A percentile compares a stretch with the other conserved stretches of the same genome.
Conservation (phyloP, 139 green algal species). For the Pseudopediastrum boryanum region DNA sequence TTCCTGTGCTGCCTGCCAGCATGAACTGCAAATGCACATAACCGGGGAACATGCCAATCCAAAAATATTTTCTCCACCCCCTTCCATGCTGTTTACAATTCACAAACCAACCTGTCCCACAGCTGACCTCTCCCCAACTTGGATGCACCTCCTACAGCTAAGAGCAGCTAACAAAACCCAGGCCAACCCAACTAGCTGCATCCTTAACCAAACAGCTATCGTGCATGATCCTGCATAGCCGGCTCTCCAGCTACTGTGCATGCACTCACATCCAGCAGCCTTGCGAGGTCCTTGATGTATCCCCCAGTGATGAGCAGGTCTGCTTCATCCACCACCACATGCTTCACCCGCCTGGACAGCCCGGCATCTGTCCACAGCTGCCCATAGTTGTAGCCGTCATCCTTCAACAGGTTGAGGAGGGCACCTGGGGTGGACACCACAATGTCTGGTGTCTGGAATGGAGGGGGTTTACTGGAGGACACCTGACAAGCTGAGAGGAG, state of each 20-base stretch:
- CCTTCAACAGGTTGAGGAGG: slow-evolving; percentile 58
- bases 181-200: neutral
- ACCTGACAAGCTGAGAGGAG: slow-evolving; percentile 29
- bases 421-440: slow-evolving; percentile 78
- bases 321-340: slow-evolving; percentile 94
- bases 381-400: slow-evolving; percentile 53
- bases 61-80: too few relatives aligned
- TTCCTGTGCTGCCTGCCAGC: too few relatives aligned
- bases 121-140: too few relatives aligned
- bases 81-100: too few relatives aligned
- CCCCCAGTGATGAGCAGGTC: slow-evolving; percentile 88
- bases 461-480: slow-evolving; percentile 55
- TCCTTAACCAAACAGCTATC: neutral
- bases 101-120: too few relatives aligned
- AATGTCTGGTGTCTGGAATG: slow-evolving; percentile 66
- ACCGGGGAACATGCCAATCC: too few relatives aligned
- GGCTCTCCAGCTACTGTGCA: neutral
- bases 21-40: too few relatives aligned
- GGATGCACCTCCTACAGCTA: too few relatives aligned
- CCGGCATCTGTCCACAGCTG: slow-evolving; percentile 68
- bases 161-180: too few relatives aligned
- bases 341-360: slow-evolving; percentile 45
- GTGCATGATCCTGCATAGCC: neutral
- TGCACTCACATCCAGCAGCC: slow-evolving; percentile 68
- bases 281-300: slow-evolving; percentile 63